Evolutionary conservation across 2,329 filamentous ascomycete genomes (phyloP), one percentile per base, ranked within the genome.

Genomic region (Scedosporium aurantiacum): DNA sequence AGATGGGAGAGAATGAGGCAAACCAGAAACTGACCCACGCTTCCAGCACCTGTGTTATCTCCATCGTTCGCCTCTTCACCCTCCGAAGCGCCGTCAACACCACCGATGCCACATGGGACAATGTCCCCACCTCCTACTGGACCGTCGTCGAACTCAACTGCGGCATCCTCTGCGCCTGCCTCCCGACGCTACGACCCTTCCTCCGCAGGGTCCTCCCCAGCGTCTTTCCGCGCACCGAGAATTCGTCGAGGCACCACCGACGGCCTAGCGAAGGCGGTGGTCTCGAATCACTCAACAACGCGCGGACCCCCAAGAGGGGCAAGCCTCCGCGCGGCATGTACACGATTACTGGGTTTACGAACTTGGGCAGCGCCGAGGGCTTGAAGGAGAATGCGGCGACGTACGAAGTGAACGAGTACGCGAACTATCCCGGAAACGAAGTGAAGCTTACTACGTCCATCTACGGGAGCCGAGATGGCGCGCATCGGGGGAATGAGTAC

Each of bases 61-160:
- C 71, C 23, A 64, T 71, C 58, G 67, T 69, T 60, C 70, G 71
- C 63, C 65, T 73, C 43, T 68, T 69, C 61, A 70, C 70, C 27
- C 69, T 73, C 45, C 66, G 64, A 28, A 61, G 61, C 8, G 67
- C 67, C n/a, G 68, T 68, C 62, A 58, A 63, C 59, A 68, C 65
- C 47, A 18, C 66, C 43, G 70, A 71, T 58, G 65, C 70, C 2
- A 68, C 69, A 1, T 72, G 69, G 70, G 67, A 70, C 61, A 69
- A 71, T 61, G 67, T 68, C 27, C 65, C 66, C 56, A 69, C 69
- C 3, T 69, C 69, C 37, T 66, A 69, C 57, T 76, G 74, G 72
- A 73, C 72, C 21, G 68, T 75, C 57, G 69, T 74, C 60, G 75
- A 77, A 63, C 71, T 75, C 63, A 72, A 72, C 56, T 69, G 71